phyloP scores from a whole-genome alignment of 192 early-diverging fungal genomes.

The Gamsiella multidivaricata region DNA sequence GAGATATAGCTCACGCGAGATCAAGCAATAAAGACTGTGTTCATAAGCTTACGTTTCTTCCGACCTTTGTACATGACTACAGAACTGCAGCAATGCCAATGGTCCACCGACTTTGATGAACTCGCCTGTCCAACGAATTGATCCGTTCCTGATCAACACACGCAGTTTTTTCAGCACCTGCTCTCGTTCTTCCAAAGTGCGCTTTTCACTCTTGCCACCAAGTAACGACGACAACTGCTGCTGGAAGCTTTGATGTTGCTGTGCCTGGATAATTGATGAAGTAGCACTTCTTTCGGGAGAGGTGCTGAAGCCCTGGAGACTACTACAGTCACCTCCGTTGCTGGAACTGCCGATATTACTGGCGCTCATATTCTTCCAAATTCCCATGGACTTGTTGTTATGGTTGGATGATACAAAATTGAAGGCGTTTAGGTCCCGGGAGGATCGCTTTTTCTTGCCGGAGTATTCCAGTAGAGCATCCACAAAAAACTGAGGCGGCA shows the following conservation, averaged over 20 bases:
- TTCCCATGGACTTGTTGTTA: slow-evolving; percentile 10
- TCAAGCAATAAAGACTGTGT: too few relatives aligned
- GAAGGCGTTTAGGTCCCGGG: slow-evolving; percentile 7
- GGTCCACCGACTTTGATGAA: slow-evolving; percentile 49
- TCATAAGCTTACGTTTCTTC: slow-evolving; percentile 45
- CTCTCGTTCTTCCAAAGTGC: slow-evolving; percentile 29
- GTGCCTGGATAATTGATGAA: too few relatives aligned
- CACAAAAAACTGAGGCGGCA: slow-evolving; percentile 46
- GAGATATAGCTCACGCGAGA: background rate
- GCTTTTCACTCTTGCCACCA: slow-evolving; percentile 24
- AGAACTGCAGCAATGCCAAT: slow-evolving; percentile 25
- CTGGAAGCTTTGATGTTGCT: slow-evolving; percentile 21
- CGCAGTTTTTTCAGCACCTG: slow-evolving; percentile 46
- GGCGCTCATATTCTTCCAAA: slow-evolving; percentile 32
- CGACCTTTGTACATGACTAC: slow-evolving; percentile 30
- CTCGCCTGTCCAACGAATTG: slow-evolving; percentile 51
- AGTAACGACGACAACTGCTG: slow-evolving; percentile 30
- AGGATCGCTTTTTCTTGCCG: slow-evolving; percentile 30
- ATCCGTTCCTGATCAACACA: slow-evolving; percentile 46
- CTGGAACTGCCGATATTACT: slow-evolving; percentile 2
- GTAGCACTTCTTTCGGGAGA: too few relatives aligned
- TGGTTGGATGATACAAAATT: background rate
- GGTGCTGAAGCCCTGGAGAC: background rate
- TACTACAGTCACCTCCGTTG: background rate
- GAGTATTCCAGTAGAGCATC: slow-evolving; percentile 32